A percentile compares a stretch with the other conserved stretches of the same genome.
Evolutionary conservation across 1,139 yeast species (phyloP).

Genomic region (Candida glucosophila): DNA sequence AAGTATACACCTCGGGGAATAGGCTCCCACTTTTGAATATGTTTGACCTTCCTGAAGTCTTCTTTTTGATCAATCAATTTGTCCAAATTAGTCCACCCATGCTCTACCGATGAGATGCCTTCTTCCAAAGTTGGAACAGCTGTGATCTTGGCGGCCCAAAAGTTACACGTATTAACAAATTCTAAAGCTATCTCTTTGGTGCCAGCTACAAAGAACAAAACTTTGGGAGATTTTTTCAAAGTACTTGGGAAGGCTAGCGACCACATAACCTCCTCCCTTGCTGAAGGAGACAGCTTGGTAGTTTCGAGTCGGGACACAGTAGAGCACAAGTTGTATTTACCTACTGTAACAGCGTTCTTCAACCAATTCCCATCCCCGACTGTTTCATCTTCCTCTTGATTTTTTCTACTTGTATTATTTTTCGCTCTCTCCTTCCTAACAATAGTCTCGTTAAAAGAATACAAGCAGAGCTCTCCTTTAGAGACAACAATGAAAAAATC

Average conservation of each 20-base stretch:
- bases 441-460: constrained; percentile 42
- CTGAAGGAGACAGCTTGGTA: too few species aligned
- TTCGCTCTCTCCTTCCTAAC: constrained; percentile 33
- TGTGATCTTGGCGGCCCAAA: constrained; percentile 84
- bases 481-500: constrained; percentile 49
- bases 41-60: constrained; percentile 27
- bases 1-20: constrained; percentile 35
- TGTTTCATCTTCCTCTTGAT: constrained; percentile 16
- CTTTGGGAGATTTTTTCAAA: constrained; percentile 25
- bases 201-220: constrained; percentile 49
- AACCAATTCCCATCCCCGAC: constrained; percentile 69
- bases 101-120: constrained; percentile 66
- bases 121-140: constrained; percentile 62
- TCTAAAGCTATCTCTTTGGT: constrained; percentile 62
- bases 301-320: constrained; percentile 37
- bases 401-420: constrained; percentile 19
- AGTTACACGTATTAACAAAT: constrained; percentile 72
- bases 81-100: constrained; percentile 66
- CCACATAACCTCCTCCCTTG: constrained; percentile 15
- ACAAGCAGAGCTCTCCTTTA: constrained; percentile 48
- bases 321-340: constrained; percentile 41
- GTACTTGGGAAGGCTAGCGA: constrained; percentile 33
- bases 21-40: constrained; percentile 36
- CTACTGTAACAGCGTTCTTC: constrained; percentile 40
- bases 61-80: constrained; percentile 20